Conservation (phyloP, 805 yeast species). For the Yamadazyma kitorensis region DNA sequence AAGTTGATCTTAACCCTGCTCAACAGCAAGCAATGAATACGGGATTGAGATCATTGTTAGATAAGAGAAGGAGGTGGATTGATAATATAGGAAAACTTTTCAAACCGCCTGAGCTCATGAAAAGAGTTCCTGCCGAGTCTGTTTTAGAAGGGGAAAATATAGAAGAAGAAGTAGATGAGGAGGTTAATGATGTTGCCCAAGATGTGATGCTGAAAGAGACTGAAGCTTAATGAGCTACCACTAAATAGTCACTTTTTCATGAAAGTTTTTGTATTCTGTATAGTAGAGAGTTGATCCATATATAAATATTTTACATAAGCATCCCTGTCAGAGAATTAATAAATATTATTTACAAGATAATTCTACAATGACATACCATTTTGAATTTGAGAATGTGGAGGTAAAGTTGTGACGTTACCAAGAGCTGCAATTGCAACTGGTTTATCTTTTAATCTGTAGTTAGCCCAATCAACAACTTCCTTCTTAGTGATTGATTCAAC, state of each 20-base stretch:
- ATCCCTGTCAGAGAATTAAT: no score
- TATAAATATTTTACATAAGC: conserved; percentile 2
- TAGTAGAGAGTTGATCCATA: neutral
- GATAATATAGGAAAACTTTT: conserved; percentile 86
- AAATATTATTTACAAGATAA: conserved; percentile 5
- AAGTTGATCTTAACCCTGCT: conserved; percentile 25
- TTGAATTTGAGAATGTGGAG: conserved; percentile 59
- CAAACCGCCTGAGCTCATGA: conserved; percentile 62
- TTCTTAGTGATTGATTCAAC: conserved; percentile 75
- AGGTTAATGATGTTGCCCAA: conserved; percentile 22
- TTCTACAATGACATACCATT: conserved; percentile 20
- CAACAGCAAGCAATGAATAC: conserved; percentile 73
- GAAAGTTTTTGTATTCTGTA: neutral
- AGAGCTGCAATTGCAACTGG: conserved; percentile 90
- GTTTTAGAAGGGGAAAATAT: conserved; percentile 46
- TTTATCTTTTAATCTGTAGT: conserved; percentile 68
- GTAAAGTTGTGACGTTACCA: conserved; percentile 74
- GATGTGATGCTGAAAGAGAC: conserved; percentile 11
- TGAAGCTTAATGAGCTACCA: no score
- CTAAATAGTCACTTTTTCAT: no score
- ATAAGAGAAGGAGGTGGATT: conserved; percentile 87
- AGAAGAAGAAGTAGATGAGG: conserved; percentile 33
- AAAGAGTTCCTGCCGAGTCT: conserved; percentile 65
- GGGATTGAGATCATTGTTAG: conserved; percentile 74
- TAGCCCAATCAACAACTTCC: conserved; percentile 88